A percentile compares a stretch with the other conserved stretches of the same genome.
These are phyloP conservation scores for Aquilaria malaccensis DNA, from an alignment of 345 rosid species.

Conservation along the genomic window DNA sequence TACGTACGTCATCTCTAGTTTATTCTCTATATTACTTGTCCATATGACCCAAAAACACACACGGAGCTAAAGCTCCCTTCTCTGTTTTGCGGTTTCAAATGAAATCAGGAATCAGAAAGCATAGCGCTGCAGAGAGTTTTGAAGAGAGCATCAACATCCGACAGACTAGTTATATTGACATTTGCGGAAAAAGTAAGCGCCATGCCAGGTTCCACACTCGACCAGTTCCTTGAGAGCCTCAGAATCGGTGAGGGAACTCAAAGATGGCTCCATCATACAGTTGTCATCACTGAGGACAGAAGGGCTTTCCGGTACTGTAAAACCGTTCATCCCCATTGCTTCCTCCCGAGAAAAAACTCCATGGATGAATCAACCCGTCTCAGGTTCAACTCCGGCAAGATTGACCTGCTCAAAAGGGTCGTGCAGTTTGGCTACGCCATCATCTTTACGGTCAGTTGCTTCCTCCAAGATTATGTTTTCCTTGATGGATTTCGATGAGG, in stretches of 20 bases:
- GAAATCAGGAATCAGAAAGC: constrained; percentile 10
- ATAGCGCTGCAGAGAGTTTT: constrained; percentile 20
- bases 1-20: no score
- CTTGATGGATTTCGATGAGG: not conserved
- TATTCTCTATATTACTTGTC: no score
- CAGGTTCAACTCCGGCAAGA: constrained; percentile 13
- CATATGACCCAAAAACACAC: no score
- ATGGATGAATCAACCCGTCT: not conserved
- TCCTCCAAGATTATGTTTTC: not conserved
- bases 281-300: constrained; percentile 33
- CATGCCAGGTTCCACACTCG: constrained; percentile 31
- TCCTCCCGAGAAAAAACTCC: constrained; percentile 11
- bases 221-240: constrained; percentile 49
- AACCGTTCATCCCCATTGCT: constrained; percentile 34
- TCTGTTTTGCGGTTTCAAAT: not conserved
- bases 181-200: constrained; percentile 37
- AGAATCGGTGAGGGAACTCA: constrained; percentile 29
- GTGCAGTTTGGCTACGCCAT: constrained; percentile 35
- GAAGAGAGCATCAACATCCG: constrained; percentile 24
- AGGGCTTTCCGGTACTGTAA: constrained; percentile 31
- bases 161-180: constrained; percentile 35
- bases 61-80: constrained; percentile 3
- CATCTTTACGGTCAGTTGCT: constrained; percentile 34
- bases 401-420: constrained; percentile 17
- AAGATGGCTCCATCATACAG: constrained; percentile 36